Evolutionary conservation across 352 stramenopile species (phyloP), one percentile per base, ranked within the genome.

Genomic region (Pythium scleroteichum): DNA sequence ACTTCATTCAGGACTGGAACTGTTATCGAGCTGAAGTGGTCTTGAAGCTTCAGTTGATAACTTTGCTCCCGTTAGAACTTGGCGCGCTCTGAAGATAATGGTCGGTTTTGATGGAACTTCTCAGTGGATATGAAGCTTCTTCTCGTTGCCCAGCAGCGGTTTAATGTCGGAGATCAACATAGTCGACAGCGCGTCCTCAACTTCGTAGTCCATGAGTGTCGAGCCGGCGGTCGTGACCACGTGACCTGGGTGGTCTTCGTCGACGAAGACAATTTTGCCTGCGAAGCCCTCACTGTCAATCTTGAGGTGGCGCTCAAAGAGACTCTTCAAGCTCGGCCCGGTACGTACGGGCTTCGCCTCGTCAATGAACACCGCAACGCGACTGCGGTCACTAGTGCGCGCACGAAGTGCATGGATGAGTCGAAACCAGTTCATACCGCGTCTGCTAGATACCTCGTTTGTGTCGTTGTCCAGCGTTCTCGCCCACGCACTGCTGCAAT

Each of bases 261-360:
- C 71, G 1, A 76, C 26, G 3, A 76, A 49, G 14, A 74, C 16
- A 19, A 70, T 44, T 33, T 59, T 45, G 2, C 67, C 57, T 4
- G 64, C 60, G 5, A 20, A 50, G 14, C 63, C 51, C 0, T 69
- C 55, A 1, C 50, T 50, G 12, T 65, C 58, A 7, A 78, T 20
- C 3, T 44, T 38, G 26, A 78, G 46, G 6, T 44, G 24, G 9
- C 70, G 51, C 7, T 69, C 66, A 26, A 78, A 78, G 10, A 78
- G 22, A 19, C 66, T 72, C 33, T 68, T 44, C 7, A 2, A 19
- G 14, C 5, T 51, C 19, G 14, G 23, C 51, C 9, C 7, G 4
- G 19, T 23, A n/a, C n/a, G n/a, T 13, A 13, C 5, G 5, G 40
- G 5, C 29, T 35, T 35, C 5, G 29, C 10, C 29, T 35, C 29